Evolutionary conservation across 805 yeast genomes (phyloP), one percentile per base, ranked within the genome.

Genomic region (Metschnikowia rubicola): DNA sequence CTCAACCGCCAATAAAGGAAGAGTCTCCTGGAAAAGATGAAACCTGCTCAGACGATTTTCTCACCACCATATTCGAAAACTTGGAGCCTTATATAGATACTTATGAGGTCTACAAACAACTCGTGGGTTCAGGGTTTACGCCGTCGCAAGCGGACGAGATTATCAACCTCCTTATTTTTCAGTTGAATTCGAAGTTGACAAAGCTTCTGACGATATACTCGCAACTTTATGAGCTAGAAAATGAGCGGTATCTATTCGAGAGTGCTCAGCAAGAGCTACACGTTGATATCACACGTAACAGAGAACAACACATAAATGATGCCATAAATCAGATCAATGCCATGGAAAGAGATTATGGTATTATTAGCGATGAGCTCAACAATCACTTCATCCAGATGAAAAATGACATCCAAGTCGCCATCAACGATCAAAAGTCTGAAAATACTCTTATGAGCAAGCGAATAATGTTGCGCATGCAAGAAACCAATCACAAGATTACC

Each of bases 191-290:
- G n/a, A 72, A 73, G 51, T 60, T 73, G 39, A 54, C 68, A 26
- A 71, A 70, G 61, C 66, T 83, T 32, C 71, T 74, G 39, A 62
- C 67, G 4, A 71, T 70, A 47, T 80, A 77, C 61, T 67, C 78
- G 4, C 81, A 79, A 19, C 66, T 67, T 28, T 80, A 81, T 51
- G 96, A 89, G 55, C 68, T 89, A 12, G 96, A 91, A 53, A 92
- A 91, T 58, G 97, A 92, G 58, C 78, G 81, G 19, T 94, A 92
- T 61, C 67, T 94, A 11, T 91, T 89, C 63, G 92, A 90, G 61
- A 95, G 97, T 30, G 96, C 97, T 0, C 88, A 88, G 51, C 84
- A 91, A 45, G 98, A 92, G 63, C 67, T 92, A 33, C 67, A 85
- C 41, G 88, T 86, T 38, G 96, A 90, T 57, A 79, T 90, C 21